Base-by-base conservation (phyloP, 2,329 filamentous ascomycete genomes). In the Aspergillus floridensis region DNA sequence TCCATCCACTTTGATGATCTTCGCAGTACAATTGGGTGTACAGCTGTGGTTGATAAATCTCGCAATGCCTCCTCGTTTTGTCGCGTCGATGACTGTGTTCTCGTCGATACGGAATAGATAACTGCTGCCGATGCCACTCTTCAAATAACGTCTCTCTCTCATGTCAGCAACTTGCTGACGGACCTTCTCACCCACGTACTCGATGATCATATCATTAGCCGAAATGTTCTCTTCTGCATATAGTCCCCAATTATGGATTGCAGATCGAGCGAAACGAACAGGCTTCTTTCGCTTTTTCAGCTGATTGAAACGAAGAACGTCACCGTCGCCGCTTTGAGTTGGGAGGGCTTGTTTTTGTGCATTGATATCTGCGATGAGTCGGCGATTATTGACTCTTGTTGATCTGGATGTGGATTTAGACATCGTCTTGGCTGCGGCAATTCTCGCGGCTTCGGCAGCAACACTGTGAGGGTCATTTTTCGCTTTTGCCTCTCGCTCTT, bases 271-370 rank as follows among this genome's bases (percentile, higher is more conserved):
- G 77, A 99, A 99, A 74, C 96, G 95, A 74, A 99, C 95, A 1
- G 93, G 93, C 82, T 99, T 99, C 86, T 98, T 99, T 62, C 95
- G 90, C 80, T 98, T 99, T 84, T 98, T 97, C 59, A 99, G 87
- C 80, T 98, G 95, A 77, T 99, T 99, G 84, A 99, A 99, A 59
- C 93, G 90, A 70, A 99, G 86, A 31, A 95, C 92, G 69, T 97
- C 93, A 57, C 92, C 91, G 66, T 96, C 93, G 16, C 82, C 83
- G 56, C 89, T 89, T 21, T 92, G 83, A 12, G 88, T 89, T 21
- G 81, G 80, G 58, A 86, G 76, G 16, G 80, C 82, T 78, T 92
- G 92, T 80, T 96, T 96, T 75, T 97, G 93, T 49, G 95, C 91
- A 73, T 96, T 96, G 67, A 99, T 88, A 70, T 98, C 95, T 57